Conservation (phyloP, 257 asterid species). For the Plectranthus barbatus region DNA sequence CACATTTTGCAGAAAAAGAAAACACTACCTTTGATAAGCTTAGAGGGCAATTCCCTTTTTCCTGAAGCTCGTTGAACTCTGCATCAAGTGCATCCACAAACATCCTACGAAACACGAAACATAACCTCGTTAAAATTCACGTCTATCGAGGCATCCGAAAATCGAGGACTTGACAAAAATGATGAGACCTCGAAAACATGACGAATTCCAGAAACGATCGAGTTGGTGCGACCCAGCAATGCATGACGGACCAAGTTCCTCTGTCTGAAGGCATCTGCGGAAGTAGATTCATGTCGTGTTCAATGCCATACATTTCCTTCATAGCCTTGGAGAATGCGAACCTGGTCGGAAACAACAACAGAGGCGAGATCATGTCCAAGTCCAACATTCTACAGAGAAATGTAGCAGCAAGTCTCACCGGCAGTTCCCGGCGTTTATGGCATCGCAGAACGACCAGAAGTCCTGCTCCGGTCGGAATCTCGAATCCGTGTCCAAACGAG, state of each 20-base stretch:
- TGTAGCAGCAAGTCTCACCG: slow-evolving; percentile 38
- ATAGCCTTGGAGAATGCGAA: slow-evolving; percentile 71
- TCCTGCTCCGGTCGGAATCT: slow-evolving; percentile 45
- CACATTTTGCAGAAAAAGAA: too few species aligned
- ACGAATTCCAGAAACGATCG: slow-evolving; percentile 74
- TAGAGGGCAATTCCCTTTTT: slow-evolving; percentile 53
- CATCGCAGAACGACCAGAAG: slow-evolving; percentile 93
- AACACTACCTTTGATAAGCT: slow-evolving; percentile 59
- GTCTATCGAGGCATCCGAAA: not conserved
- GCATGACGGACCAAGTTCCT: slow-evolving; percentile 83
- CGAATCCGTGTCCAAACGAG: slow-evolving; percentile 56
- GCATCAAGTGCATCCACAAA: slow-evolving; percentile 76
- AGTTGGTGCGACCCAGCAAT: slow-evolving; percentile 82
- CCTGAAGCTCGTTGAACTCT: slow-evolving; percentile 51
- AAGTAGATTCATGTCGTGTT: slow-evolving; percentile 41
- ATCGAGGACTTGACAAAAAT: not conserved
- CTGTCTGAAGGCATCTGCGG: slow-evolving; percentile 71
- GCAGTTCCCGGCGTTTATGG: slow-evolving; percentile 86
- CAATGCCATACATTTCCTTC: slow-evolving; percentile 64
- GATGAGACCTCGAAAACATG: slow-evolving; percentile 86
- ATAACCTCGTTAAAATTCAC: not conserved
- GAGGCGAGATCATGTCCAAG: not conserved
- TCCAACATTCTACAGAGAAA: too few species aligned
- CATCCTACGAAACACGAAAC: slow-evolving; percentile 40
- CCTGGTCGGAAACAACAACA: slow-evolving; percentile 43